phyloP scores from a whole-genome alignment of 2,329 filamentous ascomycete genomes.

The Aspergillus fumigatiaffinis region DNA sequence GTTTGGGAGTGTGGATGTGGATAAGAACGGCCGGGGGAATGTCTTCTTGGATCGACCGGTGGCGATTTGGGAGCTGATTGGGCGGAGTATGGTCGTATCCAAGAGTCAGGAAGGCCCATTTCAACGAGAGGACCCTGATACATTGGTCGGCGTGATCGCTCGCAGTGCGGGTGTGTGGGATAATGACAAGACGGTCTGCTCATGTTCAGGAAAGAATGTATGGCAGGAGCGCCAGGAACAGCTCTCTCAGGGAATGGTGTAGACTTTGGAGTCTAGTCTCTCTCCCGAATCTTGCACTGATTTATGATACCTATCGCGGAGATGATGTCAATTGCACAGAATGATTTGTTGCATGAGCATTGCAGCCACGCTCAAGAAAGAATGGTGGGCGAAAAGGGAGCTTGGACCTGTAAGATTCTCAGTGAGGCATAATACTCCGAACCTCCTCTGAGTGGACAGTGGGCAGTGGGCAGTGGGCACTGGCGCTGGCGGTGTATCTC shows the following conservation, averaged over 20 bases:
- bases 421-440: not conserved
- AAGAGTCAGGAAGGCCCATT: constrained; percentile 59
- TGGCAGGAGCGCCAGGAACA: constrained; percentile 96
- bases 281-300: not conserved
- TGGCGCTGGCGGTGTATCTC: not conserved
- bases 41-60: constrained; percentile 78
- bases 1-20: constrained; percentile 73
- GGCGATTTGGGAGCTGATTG: constrained; percentile 94
- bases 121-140: constrained; percentile 73
- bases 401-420: not conserved
- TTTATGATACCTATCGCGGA: not conserved
- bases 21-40: constrained; percentile 68
- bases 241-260: constrained; percentile 85
- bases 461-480: not conserved
- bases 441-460: not conserved
- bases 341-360: not conserved
- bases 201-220: constrained; percentile 94
- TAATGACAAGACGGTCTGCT: constrained; percentile 97
- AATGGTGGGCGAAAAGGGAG: not conserved
- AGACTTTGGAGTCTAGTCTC: constrained; percentile 24
- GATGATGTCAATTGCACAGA: not conserved
- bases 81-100: constrained; percentile 83
- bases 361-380: not conserved
- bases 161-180: constrained; percentile 98
- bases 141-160: constrained; percentile 88